Evolutionary conservation across 1,284 basidiomycete genomes (phyloP).

Genomic region (Tilletia horrida): DNA sequence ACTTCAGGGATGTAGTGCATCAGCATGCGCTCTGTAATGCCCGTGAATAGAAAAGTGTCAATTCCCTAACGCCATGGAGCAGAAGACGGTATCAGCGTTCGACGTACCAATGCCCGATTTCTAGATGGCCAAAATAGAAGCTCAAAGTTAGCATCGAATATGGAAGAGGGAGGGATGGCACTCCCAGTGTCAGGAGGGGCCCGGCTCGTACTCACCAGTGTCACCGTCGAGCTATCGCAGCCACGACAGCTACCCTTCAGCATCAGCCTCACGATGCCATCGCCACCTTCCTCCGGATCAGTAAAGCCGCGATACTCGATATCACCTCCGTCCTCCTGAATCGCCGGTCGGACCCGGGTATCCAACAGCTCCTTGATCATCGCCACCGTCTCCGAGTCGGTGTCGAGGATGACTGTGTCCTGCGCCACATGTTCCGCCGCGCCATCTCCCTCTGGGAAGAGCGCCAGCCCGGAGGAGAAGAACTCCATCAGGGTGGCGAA

Average conservation of each 20-base stretch:
- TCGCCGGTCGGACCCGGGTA: slow-evolving; percentile 88
- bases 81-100: slow-evolving; percentile 36
- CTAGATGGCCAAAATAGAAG: no score
- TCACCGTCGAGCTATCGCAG: slow-evolving; percentile 87
- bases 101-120: slow-evolving; percentile 15
- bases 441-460: slow-evolving; percentile 66
- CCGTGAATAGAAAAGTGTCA: no score
- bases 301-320: slow-evolving; percentile 77
- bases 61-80: no score
- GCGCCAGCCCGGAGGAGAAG: slow-evolving; percentile 79
- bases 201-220: slow-evolving; percentile 81
- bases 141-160: not conserved
- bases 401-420: slow-evolving; percentile 92
- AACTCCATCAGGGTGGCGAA: slow-evolving; percentile 97
- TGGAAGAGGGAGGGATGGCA: not conserved
- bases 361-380: slow-evolving; percentile 99
- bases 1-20: slow-evolving; percentile 99
- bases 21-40: slow-evolving; percentile 78
- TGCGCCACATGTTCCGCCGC: slow-evolving; percentile 70
- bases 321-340: slow-evolving; percentile 91
- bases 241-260: slow-evolving; percentile 95
- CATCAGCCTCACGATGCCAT: slow-evolving; percentile 68
- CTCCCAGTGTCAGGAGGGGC: not conserved
- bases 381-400: slow-evolving; percentile 92
- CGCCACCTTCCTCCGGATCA: slow-evolving; percentile 60